These are phyloP conservation scores for Mikania micrantha DNA, from an alignment of 129 eudicot species.

Conservation along the genomic window DNA sequence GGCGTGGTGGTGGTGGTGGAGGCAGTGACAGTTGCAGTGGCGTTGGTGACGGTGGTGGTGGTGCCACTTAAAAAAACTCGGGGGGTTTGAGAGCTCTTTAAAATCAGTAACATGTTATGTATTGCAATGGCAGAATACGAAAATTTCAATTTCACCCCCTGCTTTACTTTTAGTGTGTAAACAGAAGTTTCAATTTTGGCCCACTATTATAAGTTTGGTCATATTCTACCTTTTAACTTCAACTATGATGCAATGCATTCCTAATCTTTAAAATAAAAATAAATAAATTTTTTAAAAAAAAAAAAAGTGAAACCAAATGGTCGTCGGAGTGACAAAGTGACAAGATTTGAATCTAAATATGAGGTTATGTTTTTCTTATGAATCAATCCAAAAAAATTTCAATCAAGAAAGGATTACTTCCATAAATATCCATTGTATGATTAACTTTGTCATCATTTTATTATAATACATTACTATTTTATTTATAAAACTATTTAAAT, in stretches of 20 bases:
- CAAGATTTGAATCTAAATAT: not conserved
- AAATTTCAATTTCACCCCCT: constrained; percentile 25
- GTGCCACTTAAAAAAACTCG: constrained; percentile 44
- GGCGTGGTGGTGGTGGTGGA: constrained; percentile 23
- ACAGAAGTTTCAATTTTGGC: not conserved
- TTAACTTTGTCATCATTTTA: no score
- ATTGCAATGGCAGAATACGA: constrained; percentile 14
- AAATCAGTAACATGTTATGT: constrained; percentile 15
- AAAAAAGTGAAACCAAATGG: no score
- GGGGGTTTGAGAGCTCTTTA: constrained; percentile 42
- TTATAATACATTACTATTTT: no score
- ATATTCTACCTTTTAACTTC: not conserved
- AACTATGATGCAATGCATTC: not conserved
- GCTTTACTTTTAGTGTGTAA: constrained; percentile 21
- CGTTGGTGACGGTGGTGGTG: no score
- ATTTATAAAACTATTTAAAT: no score
- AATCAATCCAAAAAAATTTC: no score
- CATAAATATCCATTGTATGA: no score
- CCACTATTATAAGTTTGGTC: not conserved
- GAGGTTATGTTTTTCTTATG: not conserved
- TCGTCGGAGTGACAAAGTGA: no score
- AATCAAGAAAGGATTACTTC: no score
- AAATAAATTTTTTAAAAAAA: no score
- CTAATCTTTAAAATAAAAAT: not conserved
- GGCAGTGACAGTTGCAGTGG: no score